Conservation (phyloP, 1,284 basidiomycete genomes). For the Austropuccinia psidii region DNA sequence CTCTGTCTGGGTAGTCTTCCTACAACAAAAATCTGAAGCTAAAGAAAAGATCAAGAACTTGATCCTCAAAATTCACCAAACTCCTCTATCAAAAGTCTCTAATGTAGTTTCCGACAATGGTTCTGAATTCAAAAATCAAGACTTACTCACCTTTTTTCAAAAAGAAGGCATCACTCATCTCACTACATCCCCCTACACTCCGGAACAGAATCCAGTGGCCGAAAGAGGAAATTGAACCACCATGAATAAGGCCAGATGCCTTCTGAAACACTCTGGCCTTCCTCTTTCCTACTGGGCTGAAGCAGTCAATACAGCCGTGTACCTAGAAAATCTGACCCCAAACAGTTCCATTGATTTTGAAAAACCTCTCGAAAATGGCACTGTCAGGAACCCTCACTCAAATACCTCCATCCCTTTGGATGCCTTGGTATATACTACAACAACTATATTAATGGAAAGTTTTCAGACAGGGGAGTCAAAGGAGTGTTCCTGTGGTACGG, state of each 20-base stretch:
- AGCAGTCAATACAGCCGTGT: constrained; percentile 44
- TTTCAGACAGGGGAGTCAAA: not conserved
- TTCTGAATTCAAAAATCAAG: constrained; percentile 42
- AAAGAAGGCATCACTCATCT: constrained; percentile 44
- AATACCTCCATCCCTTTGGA: not conserved
- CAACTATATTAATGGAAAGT: not conserved
- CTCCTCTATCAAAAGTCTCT: no score
- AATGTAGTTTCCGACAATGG: constrained; percentile 48
- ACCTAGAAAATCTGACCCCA: constrained; percentile 47
- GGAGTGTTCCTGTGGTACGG: not conserved
- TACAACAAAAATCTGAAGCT: not conserved
- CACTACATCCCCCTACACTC: constrained; percentile 48
- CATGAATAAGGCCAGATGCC: constrained; percentile 41
- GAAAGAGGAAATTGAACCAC: constrained; percentile 45
- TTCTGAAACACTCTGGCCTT: constrained; percentile 44
- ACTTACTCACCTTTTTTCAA: constrained; percentile 44
- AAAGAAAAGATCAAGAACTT: not conserved
- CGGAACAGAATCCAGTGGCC: constrained; percentile 46
- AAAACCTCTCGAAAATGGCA: not conserved
- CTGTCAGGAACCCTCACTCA: not conserved
- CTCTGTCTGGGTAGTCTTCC: not conserved
- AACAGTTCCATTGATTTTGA: no score
- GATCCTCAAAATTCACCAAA: not conserved
- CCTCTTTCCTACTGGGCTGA: constrained; percentile 47
- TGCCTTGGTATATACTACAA: not conserved